These are phyloP conservation scores for Penicillium verrucosum DNA, from an alignment of 2,329 filamentous ascomycete genomes.

Conservation along the genomic window DNA sequence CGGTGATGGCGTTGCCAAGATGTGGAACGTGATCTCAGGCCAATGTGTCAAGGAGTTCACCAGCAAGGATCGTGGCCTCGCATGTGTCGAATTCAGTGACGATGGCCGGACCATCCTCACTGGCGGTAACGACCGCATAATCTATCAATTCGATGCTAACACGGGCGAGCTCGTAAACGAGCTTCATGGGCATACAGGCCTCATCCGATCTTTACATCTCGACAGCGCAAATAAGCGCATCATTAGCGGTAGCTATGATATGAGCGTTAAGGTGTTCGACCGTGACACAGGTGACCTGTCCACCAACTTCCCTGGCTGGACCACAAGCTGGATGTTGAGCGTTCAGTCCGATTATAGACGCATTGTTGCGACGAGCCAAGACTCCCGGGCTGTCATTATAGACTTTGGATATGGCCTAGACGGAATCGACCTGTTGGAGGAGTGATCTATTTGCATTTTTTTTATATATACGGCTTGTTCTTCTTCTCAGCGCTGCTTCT, in stretches of 20 bases:
- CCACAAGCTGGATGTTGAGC: constrained; percentile 91
- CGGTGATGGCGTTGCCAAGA: constrained; percentile 86
- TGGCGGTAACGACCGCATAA: constrained; percentile 91
- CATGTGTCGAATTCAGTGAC: constrained; percentile 93
- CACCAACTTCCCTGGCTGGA: constrained; percentile 89
- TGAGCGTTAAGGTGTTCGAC: constrained; percentile 92
- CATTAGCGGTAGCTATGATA: constrained; percentile 90
- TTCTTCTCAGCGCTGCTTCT: constrained; percentile 17
- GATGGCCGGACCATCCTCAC: constrained; percentile 92
- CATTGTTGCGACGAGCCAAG: constrained; percentile 92
- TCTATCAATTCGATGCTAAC: constrained; percentile 92
- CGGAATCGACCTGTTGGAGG: constrained; percentile 52
- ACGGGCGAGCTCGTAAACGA: constrained; percentile 79
- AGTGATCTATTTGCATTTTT: constrained; percentile 22
- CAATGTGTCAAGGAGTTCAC: constrained; percentile 85
- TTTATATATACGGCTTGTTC: constrained; percentile 10
- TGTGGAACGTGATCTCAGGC: constrained; percentile 92
- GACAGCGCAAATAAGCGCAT: constrained; percentile 83
- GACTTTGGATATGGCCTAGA: constrained; percentile 72
- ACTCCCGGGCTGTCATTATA: constrained; percentile 86
- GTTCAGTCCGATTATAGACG: constrained; percentile 94
- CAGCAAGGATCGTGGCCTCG: constrained; percentile 87
- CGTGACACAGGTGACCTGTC: constrained; percentile 74
- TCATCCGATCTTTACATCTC: constrained; percentile 87
- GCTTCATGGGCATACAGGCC: constrained; percentile 75